phyloP scores from a whole-genome alignment of 2,329 filamentous ascomycete genomes.

The Tothia fuscella region DNA sequence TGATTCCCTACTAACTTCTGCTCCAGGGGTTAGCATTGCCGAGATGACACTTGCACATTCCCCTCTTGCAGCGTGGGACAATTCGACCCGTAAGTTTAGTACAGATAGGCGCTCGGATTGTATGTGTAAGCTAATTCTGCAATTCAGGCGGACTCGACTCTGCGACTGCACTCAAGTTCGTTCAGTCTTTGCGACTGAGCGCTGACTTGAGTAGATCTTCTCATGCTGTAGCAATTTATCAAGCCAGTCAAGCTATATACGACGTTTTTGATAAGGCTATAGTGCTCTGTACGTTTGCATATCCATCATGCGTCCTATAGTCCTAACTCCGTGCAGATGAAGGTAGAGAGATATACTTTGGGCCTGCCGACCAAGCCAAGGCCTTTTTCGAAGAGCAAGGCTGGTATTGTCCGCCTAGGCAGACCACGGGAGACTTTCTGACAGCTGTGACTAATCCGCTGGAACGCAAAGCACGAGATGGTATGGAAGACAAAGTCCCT shows the following conservation, averaged over 20 bases:
- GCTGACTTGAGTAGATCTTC: conserved; percentile 38
- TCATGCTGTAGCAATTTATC: conserved; percentile 48
- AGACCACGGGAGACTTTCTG: conserved; percentile 59
- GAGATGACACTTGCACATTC: conserved; percentile 35
- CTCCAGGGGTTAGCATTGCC: conserved; percentile 42
- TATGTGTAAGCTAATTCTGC: no score
- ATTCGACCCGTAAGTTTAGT: conserved; percentile 28
- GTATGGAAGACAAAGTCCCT: conserved; percentile 51
- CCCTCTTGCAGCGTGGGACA: conserved; percentile 33
- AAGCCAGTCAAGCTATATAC: conserved; percentile 39
- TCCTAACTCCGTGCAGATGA: no score
- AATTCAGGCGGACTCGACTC: conserved; percentile 41
- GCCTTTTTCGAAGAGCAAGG: conserved; percentile 57
- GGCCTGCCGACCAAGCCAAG: conserved; percentile 46
- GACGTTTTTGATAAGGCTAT: conserved; percentile 63
- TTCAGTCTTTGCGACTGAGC: conserved; percentile 38
- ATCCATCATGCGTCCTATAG: no score
- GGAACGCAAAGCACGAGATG: conserved; percentile 44
- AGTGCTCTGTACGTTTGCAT: conserved; percentile 57
- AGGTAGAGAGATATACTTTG: conserved; percentile 69
- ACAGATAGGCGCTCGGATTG: conserved; percentile 38
- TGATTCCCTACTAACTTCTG: no score
- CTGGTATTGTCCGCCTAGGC: conserved; percentile 53
- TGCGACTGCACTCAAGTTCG: conserved; percentile 47
- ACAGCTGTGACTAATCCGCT: conserved; percentile 55